Conservation (phyloP, 805 yeast species). For the Osmozyma mogii region DNA sequence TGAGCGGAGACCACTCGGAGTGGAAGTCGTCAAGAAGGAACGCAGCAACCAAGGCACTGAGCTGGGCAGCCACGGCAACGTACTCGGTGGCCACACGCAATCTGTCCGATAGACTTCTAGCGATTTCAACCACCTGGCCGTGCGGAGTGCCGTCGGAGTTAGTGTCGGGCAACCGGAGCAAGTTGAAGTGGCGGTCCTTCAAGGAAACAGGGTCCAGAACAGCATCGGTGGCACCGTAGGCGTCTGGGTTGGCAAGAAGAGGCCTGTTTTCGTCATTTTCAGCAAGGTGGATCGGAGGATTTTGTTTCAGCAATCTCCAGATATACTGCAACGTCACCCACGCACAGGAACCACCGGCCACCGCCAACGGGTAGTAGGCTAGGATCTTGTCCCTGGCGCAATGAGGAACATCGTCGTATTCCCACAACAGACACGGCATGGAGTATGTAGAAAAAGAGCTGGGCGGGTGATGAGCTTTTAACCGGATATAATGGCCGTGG, state of each 20-base stretch:
- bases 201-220: conserved; percentile 15
- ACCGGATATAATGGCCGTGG: too few species aligned
- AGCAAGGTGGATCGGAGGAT: background rate
- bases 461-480: too few species aligned
- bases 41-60: conserved; percentile 28
- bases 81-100: conserved; percentile 44
- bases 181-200: conserved; percentile 59
- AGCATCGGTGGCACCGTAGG: conserved; percentile 23
- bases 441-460: conserved; percentile 1
- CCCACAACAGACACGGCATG: conserved; percentile 35
- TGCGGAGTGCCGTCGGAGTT: conserved; percentile 57
- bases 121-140: conserved; percentile 42
- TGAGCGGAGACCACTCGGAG: conserved; percentile 28
- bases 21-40: conserved; percentile 22
- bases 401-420: conserved; percentile 51
- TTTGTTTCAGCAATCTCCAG: background rate
- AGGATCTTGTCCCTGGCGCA: conserved; percentile 41
- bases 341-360: conserved; percentile 25
- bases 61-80: conserved; percentile 35
- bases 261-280: conserved; percentile 21
- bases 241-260: conserved; percentile 23
- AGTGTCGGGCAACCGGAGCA: conserved; percentile 44
- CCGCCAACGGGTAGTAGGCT: conserved; percentile 21
- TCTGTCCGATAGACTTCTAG: conserved; percentile 46
- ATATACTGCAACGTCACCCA: too few species aligned